Conservation (phyloP, 306 rosid genomes). For the Geum urbanum region DNA sequence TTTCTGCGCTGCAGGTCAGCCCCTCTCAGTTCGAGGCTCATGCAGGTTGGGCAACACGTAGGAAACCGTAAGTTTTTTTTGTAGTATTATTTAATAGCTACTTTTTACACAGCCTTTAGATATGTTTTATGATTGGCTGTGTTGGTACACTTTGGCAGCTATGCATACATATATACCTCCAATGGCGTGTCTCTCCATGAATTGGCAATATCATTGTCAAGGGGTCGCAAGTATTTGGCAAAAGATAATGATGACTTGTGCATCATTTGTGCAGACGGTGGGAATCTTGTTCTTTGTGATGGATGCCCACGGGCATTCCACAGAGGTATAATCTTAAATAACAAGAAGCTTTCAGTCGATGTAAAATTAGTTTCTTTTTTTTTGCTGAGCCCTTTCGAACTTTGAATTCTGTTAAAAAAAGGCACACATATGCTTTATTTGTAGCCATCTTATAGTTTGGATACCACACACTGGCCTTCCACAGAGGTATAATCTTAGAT, state of each 20-base stretch:
- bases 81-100: conserved; percentile 22
- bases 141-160: conserved; percentile 57
- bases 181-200: conserved; percentile 96
- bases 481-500: too few relatives aligned
- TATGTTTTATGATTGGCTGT: conserved; percentile 20
- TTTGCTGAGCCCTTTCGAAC: not conserved
- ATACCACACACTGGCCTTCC: not conserved
- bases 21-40: conserved; percentile 95
- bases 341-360: not conserved
- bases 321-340: conserved; percentile 54
- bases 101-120: conserved; percentile 1
- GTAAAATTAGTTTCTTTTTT: not conserved
- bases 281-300: conserved; percentile 91
- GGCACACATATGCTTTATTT: not conserved
- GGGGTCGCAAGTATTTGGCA: conserved; percentile 74
- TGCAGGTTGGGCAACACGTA: conserved; percentile 97
- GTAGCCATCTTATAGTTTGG: not conserved
- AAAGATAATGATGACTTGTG: conserved; percentile 87
- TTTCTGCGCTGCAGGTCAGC: conserved; percentile 70
- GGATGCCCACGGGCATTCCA: conserved; percentile 99
- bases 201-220: conserved; percentile 80
- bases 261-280: conserved; percentile 93
- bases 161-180: conserved; percentile 86
- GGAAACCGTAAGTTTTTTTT: conserved; percentile 78
- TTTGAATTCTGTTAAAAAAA: not conserved